Evolutionary conservation across 139 green algal species (phyloP), one percentile per base, ranked within the genome.

Genomic region (Dunaliella sp.): DNA sequence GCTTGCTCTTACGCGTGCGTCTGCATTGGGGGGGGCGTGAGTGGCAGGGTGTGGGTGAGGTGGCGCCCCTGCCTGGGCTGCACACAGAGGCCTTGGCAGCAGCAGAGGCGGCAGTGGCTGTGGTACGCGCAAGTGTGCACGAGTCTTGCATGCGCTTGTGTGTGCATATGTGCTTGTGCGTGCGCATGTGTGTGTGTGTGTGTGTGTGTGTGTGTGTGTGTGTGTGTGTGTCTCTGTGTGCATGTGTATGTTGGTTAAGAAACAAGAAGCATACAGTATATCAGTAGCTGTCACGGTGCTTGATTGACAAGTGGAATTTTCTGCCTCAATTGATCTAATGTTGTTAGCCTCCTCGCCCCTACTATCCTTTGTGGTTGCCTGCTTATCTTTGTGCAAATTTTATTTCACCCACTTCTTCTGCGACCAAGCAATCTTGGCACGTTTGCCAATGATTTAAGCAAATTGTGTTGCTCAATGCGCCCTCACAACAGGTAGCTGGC

Each of bases 41-140:
- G 81, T 82, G 88, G 83, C n/a, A 74, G 3, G n/a, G 94, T 91
- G 33, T 93, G 65, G 95, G 95, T 0, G 96, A 98, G 86, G 88
- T 94, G 25, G 91, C 96, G 0, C 96, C 97, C 1, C 90, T 99
- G 81, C 93, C 93, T 31, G 96, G 96, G 0, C 90, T 99, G 78
- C 96, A 99, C 85, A 31, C 2, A 1, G 96, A 99, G 91, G 88
- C 35, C 0, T 38, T 96, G 72, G 34, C 91, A 3, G 83, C 95
- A 2, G 93, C 91, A 7, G 89, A 92, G 83, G 82, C 87, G 84
- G 93, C 98, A 91, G 73, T 98, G 48, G 59, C 35, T 21, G 16
- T 81, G 33, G 33, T 81, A 3, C 30, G 30, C 3, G 77, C 16
- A 1, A 26, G 21, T 30, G 32, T 3, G 3, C 16, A n/a, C 21